Evolutionary conservation across 2,329 filamentous ascomycete species (phyloP).

Genomic region (Xylaria sp.): DNA sequence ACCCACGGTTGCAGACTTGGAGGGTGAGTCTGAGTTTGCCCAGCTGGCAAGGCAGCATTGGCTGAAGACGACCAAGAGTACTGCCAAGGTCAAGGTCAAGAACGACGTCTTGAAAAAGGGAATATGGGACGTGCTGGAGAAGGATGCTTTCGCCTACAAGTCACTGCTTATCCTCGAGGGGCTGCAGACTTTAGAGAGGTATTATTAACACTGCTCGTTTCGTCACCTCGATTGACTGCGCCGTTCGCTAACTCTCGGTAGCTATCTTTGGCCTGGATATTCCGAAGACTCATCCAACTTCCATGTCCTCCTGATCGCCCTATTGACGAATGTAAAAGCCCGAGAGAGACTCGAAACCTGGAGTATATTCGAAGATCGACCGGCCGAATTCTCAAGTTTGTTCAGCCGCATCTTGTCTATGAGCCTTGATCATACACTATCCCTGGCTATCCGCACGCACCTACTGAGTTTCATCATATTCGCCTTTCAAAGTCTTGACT

Average conservation of each 20-base stretch:
- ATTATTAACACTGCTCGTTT: background rate
- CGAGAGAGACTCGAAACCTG: slow-evolving; percentile 89
- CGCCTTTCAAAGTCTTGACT: slow-evolving; percentile 94
- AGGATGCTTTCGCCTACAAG: slow-evolving; percentile 80
- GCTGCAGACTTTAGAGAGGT: slow-evolving; percentile 83
- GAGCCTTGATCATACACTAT: slow-evolving; percentile 77
- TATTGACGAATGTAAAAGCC: slow-evolving; percentile 89
- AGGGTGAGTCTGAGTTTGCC: slow-evolving; percentile 77
- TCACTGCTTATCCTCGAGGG: slow-evolving; percentile 87
- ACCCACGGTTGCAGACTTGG: slow-evolving; percentile 74
- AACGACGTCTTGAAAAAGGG: slow-evolving; percentile 87
- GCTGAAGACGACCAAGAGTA: slow-evolving; percentile 73
- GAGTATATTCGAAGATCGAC: slow-evolving; percentile 80
- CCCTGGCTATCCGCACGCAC: slow-evolving; percentile 76
- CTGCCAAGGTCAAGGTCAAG: slow-evolving; percentile 76
- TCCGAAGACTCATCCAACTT: slow-evolving; percentile 89
- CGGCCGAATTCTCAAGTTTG: slow-evolving; percentile 85
- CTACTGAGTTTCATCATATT: slow-evolving; percentile 91
- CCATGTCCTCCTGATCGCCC: slow-evolving; percentile 86
- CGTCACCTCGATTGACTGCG: background rate
- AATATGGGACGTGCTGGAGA: slow-evolving; percentile 90
- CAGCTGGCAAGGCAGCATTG: slow-evolving; percentile 86
- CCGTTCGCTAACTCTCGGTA: slow-evolving; percentile 21
- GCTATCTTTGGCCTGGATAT: slow-evolving; percentile 96
- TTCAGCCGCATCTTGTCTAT: slow-evolving; percentile 92